phyloP scores from a whole-genome alignment of 768 basidiomycete species.

The Termitomyces sp. region DNA sequence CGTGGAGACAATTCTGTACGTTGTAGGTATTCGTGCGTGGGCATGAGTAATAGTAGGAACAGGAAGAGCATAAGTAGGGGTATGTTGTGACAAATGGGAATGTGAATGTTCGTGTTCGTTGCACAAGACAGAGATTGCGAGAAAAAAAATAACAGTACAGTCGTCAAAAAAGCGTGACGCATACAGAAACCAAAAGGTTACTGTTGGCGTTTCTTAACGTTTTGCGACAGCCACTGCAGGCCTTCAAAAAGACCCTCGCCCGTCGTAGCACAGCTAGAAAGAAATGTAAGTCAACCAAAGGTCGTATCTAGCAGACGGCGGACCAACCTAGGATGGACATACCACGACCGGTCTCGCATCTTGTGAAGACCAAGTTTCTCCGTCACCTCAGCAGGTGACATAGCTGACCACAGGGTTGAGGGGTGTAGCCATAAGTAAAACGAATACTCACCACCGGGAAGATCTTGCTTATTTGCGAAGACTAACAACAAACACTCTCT shows the following conservation, averaged over 20 bases:
- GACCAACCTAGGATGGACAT: conserved; percentile 93
- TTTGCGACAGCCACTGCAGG: conserved; percentile 95
- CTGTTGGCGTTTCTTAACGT: conserved; percentile 89
- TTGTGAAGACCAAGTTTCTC: conserved; percentile 93
- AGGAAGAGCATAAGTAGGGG: conserved; percentile 25
- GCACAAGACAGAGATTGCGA: conserved; percentile 13
- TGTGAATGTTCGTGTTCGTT: conserved; percentile 7
- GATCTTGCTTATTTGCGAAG: conserved; percentile 99
- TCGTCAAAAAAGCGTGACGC: conserved; percentile 14
- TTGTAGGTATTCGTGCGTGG: conserved; percentile 34
- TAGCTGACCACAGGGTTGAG: conserved; percentile 46
- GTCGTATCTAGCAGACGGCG: background rate
- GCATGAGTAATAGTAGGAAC: conserved; percentile 31
- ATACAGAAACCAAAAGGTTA: conserved; percentile 23
- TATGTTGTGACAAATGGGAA: conserved; percentile 22
- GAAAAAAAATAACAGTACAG: conserved; percentile 16
- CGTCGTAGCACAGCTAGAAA: conserved; percentile 82
- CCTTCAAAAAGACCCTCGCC: conserved; percentile 98
- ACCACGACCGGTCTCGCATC: conserved; percentile 98
- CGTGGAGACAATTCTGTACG: conserved; percentile 29
- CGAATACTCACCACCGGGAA: conserved; percentile 77
- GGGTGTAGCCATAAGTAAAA: background rate
- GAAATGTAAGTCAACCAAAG: conserved; percentile 3
- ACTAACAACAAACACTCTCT: conserved; percentile 94
- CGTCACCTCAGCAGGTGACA: conserved; percentile 99